Conservation (phyloP, 2,329 filamentous ascomycete genomes). For the Phyllachora maydis region DNA sequence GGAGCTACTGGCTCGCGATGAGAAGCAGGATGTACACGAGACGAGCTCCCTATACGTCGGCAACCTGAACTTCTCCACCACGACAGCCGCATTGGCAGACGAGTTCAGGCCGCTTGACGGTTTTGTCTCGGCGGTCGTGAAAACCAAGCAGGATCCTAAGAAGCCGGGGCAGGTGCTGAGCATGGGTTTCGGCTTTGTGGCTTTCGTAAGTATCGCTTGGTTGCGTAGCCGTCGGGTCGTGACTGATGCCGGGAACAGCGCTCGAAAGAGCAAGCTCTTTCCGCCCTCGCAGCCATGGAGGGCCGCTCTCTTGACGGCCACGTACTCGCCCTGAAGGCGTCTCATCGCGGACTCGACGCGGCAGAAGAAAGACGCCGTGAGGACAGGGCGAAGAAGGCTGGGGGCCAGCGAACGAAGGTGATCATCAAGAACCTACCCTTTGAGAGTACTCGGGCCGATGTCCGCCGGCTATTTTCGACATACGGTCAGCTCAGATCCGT, state of each 20-base stretch:
- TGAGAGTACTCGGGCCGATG: conserved; percentile 82
- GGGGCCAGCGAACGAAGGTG: conserved; percentile 68
- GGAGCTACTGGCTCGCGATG: conserved; percentile 43
- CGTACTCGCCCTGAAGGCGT: conserved; percentile 65
- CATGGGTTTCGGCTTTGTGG: conserved; percentile 93
- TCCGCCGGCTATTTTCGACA: conserved; percentile 64
- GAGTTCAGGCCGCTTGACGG: conserved; percentile 67
- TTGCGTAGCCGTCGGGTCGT: too few relatives aligned
- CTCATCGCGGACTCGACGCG: conserved; percentile 71
- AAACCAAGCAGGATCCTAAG: conserved; percentile 87
- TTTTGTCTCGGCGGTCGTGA: conserved; percentile 75
- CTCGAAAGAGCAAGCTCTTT: conserved; percentile 56
- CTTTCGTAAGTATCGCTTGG: too few relatives aligned
- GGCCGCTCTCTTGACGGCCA: conserved; percentile 75
- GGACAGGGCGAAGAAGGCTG: conserved; percentile 63
- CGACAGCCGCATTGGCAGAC: conserved; percentile 52
- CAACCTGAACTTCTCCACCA: conserved; percentile 85
- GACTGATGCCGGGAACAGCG: too few relatives aligned
- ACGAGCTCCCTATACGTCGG: conserved; percentile 79
- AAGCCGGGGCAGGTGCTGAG: conserved; percentile 71
- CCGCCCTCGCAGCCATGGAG: conserved; percentile 71
- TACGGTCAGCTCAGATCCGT: conserved; percentile 89
- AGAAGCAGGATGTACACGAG: conserved; percentile 31
- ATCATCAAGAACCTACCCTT: conserved; percentile 98
- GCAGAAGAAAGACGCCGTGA: conserved; percentile 71